Evolutionary conservation across 257 asterid species (phyloP).

Genomic region (Leptodermis oblonga): DNA sequence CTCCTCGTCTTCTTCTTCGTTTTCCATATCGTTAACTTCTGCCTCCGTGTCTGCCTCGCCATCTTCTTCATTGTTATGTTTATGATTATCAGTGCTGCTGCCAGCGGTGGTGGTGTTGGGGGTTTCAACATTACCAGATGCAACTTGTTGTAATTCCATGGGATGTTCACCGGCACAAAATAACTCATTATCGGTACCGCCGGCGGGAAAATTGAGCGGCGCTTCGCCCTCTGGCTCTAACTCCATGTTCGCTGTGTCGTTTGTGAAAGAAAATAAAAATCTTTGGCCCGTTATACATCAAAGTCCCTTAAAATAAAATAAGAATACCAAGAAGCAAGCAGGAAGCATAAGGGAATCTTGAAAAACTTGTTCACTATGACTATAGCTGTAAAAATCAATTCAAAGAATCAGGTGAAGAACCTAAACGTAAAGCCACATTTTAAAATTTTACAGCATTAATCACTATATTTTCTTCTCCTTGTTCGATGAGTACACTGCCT

Average conservation of each 20-base stretch:
- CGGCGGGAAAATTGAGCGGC: background rate
- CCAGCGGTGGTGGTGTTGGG: background rate
- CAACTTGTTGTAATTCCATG: slow-evolving; percentile 31
- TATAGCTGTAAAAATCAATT: no score
- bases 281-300: no score
- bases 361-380: no score
- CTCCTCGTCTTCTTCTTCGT: slow-evolving; percentile 36
- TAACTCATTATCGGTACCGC: background rate
- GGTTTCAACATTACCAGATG: background rate
- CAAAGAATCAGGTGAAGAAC: no score
- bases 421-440: no score
- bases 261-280: no score
- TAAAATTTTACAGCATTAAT: no score
- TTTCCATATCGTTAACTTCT: background rate
- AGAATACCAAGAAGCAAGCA: no score
- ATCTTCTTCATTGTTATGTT: background rate
- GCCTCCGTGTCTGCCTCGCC: background rate
- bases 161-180: slow-evolving; percentile 41
- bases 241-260: background rate
- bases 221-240: background rate
- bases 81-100: background rate
- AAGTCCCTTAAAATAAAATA: no score
- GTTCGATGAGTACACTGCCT: no score
- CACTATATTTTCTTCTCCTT: no score
- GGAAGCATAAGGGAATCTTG: no score